phyloP scores from a whole-genome alignment of 805 yeast species.

The Kodamaea leandrae region DNA sequence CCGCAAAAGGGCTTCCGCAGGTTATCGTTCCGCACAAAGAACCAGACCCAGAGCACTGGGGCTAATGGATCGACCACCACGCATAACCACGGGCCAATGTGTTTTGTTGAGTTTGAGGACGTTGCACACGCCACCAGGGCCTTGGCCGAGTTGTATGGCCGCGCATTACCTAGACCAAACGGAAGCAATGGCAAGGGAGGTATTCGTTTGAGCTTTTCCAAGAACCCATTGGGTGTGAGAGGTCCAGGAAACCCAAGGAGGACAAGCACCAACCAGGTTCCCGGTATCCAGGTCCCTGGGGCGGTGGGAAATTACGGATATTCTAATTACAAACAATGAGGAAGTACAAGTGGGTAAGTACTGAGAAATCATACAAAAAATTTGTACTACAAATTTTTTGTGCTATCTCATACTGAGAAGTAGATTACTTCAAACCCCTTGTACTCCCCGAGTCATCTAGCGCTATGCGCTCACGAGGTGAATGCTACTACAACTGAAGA shows the following conservation, averaged over 20 bases:
- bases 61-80: conserved; percentile 23
- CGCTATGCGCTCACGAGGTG: too few relatives aligned
- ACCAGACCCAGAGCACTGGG: conserved; percentile 26
- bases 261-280: conserved; percentile 30
- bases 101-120: conserved; percentile 98
- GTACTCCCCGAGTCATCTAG: too few relatives aligned
- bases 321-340: conserved; percentile 28
- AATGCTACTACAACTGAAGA: too few relatives aligned
- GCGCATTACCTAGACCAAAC: conserved; percentile 80
- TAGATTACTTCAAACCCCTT: too few relatives aligned
- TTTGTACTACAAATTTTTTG: too few relatives aligned
- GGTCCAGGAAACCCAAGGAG: conserved; percentile 55
- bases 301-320: conserved; percentile 38
- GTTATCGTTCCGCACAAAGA: conserved; percentile 83
- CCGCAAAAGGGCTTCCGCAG: conserved; percentile 92
- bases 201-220: conserved; percentile 87
- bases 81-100: conserved; percentile 91
- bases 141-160: conserved; percentile 88
- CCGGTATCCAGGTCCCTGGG: conserved; percentile 13
- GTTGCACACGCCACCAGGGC: conserved; percentile 92
- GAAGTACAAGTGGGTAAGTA: neutral
- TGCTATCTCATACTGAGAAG: too few relatives aligned
- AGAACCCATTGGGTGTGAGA: conserved; percentile 95
- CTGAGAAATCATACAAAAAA: too few relatives aligned
- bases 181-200: conserved; percentile 82